Percentiles rank a stretch among this genome's conserved stretches.
Conservation (phyloP, 257 asterid species). For the Pogostemon cablin region DNA sequence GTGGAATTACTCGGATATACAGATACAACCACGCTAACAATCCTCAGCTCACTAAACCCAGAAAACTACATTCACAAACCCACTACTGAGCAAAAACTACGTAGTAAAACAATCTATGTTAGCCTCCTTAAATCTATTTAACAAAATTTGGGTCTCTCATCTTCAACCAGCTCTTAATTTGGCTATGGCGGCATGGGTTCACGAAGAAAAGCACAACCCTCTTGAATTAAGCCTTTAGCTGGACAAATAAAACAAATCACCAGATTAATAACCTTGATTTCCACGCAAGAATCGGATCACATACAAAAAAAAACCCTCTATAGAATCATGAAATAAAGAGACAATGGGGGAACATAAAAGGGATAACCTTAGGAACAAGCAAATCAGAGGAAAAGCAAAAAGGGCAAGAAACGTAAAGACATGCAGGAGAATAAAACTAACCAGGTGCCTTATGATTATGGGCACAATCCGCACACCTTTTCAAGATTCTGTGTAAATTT, state of each 20-base stretch:
- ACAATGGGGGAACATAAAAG: neutral
- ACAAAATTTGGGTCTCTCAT: conserved; percentile 63
- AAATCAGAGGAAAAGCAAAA: conserved; percentile 32
- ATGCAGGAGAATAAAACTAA: conserved; percentile 41
- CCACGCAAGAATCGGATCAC: conserved; percentile 35
- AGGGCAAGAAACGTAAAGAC: conserved; percentile 35
- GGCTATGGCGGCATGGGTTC: conserved; percentile 45
- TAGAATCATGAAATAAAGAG: conserved; percentile 15
- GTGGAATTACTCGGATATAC: conserved; percentile 52
- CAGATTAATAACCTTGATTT: conserved; percentile 35
- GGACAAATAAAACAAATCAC: conserved; percentile 28
- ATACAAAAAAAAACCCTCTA: conserved; percentile 29
- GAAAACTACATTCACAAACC: conserved; percentile 37
- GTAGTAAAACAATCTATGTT: conserved; percentile 35
- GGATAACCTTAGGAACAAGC: conserved; percentile 44
- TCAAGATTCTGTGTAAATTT: conserved; percentile 26
- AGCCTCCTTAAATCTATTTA: conserved; percentile 40
- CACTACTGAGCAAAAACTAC: conserved; percentile 44
- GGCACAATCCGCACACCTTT: conserved; percentile 27
- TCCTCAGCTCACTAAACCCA: conserved; percentile 32
- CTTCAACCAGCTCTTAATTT: conserved; percentile 37
- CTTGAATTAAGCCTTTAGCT: conserved; percentile 42
- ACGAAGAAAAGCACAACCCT: conserved; percentile 36
- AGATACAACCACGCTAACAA: conserved; percentile 34
- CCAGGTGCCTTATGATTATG: conserved; percentile 34